Conservation (phyloP, 305 asterid species). For the Fraxinus baroniana region DNA sequence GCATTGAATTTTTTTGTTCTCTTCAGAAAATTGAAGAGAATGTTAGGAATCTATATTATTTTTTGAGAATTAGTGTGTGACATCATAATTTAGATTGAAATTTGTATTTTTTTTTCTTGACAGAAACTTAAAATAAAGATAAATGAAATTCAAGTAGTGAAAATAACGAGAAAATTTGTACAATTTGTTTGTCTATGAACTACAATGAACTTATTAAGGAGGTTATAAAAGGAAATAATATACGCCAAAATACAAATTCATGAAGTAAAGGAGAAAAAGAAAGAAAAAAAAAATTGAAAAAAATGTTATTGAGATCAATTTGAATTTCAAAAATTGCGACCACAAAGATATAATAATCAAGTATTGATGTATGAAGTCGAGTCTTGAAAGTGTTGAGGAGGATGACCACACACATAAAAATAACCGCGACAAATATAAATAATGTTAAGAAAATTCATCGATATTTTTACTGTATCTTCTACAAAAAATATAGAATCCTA, state of each 20-base stretch:
- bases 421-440: neutral
- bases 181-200: neutral
- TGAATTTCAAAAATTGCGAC: neutral
- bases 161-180: neutral
- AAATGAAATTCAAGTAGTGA: neutral
- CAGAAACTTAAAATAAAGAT: neutral
- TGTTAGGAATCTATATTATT: neutral
- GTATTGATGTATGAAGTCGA: neutral
- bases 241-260: neutral
- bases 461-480: neutral
- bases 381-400: neutral
- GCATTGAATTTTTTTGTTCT: neutral
- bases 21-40: neutral
- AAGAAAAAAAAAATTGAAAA: neutral
- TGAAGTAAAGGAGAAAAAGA: neutral
- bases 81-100: neutral
- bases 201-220: neutral
- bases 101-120: neutral
- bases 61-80: neutral
- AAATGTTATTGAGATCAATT: neutral
- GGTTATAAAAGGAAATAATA: neutral
- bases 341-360: neutral
- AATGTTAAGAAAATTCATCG: neutral
- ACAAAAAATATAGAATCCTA: neutral
- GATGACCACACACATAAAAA: neutral